Percentiles rank a stretch among this genome's conserved stretches.
Conservation (phyloP, 148 eudicot genomes). For the Polygonum aviculare region DNA sequence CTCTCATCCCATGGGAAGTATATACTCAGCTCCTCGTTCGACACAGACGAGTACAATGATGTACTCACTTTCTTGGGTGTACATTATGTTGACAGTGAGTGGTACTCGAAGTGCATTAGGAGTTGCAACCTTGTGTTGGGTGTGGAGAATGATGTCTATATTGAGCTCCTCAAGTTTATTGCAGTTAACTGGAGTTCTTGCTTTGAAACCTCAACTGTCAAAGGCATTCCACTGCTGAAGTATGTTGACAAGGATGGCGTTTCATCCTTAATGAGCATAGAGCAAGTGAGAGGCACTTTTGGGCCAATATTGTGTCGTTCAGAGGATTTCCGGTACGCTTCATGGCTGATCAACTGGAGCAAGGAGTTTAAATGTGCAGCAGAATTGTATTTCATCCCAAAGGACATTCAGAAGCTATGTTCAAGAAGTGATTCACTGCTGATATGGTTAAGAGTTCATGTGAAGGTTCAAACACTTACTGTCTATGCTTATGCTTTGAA, state of each 20-base stretch:
- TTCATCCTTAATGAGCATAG: slow-evolving; percentile 26
- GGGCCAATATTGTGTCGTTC: slow-evolving; percentile 20
- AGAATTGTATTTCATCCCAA: slow-evolving; percentile 21
- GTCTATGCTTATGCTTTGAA: slow-evolving; percentile 17
- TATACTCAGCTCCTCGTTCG: slow-evolving; percentile 46
- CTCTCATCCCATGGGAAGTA: slow-evolving; percentile 60
- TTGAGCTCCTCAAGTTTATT: slow-evolving; percentile 41
- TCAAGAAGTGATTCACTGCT: slow-evolving; percentile 9
- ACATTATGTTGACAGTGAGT: slow-evolving; percentile 28
- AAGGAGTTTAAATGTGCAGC: slow-evolving; percentile 20
- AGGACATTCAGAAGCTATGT: slow-evolving; percentile 11
- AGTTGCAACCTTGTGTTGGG: slow-evolving; percentile 53
- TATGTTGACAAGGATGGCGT: slow-evolving; percentile 27
- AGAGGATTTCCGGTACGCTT: slow-evolving; percentile 3
- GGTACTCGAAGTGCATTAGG: slow-evolving; percentile 57
- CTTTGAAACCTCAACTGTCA: slow-evolving; percentile 27
- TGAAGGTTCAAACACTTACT: slow-evolving; percentile 11
- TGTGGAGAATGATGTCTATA: slow-evolving; percentile 31
- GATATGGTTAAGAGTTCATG: slow-evolving; percentile 16
- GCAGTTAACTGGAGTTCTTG: slow-evolving; percentile 37
- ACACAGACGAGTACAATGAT: slow-evolving; percentile 27
- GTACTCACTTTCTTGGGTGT: slow-evolving; percentile 47
- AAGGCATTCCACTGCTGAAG: slow-evolving; percentile 38
- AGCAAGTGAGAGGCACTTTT: slow-evolving; percentile 3
- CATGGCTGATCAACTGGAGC: slow-evolving; percentile 43